Base-by-base conservation (phyloP, 805 yeast genomes). In the Komagataella ulmi region DNA sequence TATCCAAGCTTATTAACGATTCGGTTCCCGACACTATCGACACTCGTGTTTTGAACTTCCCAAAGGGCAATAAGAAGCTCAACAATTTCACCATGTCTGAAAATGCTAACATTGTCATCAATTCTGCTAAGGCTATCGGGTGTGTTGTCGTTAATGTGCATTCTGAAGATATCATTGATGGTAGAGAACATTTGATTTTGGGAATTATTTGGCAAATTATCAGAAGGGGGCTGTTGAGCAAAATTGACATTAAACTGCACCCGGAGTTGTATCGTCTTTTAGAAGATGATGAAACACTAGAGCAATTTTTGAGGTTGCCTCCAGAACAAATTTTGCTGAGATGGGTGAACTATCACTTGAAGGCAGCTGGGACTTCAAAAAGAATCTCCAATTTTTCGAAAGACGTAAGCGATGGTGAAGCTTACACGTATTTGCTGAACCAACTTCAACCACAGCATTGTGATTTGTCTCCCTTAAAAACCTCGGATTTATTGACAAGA, bases 11-110 rank as follows among this genome's bases (percentile, higher is more conserved):
- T 64, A 89, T 93, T 66, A 93, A 93, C 66, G 99, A 93, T 69
- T 88, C 97, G 36, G 99, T 93, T 40, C 97, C 98, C 7, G 97
- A 93, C 69, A 93, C 99, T 8, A 93, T 93, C 61, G 99, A 93
- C 71, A 90, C 97, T 7, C 86, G 99, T 76, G 99, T 93, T 17
- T 77, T 93, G 64, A 93, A 93, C 68, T 73, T 83, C 65, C 95
- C 98, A 23, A 85, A 84, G 65, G 76, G 77, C 58, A 85, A 85
- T 54, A 90, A 88, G 69, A 69, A 77, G 17, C 77, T 93, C 65
- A 93, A 93, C 74, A 88, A 88, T 64, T 93, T 93, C 75, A 93
- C 90, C 57, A 91, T 95, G 82, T 79, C 86, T 57, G 99, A 93
- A 71, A 93, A 93, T 69, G 97, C 98, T 51, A 93, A 93, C 70